These are phyloP conservation scores for Alternaria rosae DNA, from an alignment of 2,329 filamentous ascomycete genomes.

Conservation along the genomic window DNA sequence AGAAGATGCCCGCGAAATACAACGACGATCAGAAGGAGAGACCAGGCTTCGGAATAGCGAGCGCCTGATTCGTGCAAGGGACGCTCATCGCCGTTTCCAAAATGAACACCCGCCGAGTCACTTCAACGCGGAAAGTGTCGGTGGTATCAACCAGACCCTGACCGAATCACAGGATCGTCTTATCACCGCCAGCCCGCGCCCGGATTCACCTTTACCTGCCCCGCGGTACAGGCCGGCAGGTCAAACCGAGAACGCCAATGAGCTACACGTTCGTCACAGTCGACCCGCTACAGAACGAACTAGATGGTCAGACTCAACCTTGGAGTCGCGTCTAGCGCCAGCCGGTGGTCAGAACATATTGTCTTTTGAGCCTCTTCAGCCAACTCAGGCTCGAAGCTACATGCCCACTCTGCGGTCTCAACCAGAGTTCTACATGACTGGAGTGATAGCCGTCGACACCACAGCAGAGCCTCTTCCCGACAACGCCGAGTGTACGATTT, in stretches of 20 bases:
- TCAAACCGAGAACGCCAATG: not conserved
- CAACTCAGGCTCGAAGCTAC: not conserved
- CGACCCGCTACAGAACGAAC: not conserved
- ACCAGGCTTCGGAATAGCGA: not conserved
- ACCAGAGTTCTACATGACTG: constrained; percentile 15
- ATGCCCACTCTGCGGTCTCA: constrained; percentile 11
- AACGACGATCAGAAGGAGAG: not conserved
- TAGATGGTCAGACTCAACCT: not conserved
- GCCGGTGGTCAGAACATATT: not conserved
- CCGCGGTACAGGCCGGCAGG: not conserved
- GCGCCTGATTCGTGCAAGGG: not conserved
- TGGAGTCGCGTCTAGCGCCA: not conserved
- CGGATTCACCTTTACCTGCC: not conserved
- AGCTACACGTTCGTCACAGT: not conserved
- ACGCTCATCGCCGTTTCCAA: too few species aligned
- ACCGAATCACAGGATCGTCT: not conserved
- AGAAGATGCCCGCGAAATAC: not conserved
- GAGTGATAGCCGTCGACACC: not conserved
- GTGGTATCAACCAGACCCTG: too few species aligned
- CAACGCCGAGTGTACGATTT: not conserved
- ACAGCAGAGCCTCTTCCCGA: not conserved
- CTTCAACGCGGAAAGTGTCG: too few species aligned
- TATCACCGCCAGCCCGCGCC: not conserved
- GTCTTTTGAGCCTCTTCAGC: not conserved
- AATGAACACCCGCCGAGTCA: too few species aligned